phyloP scores from a whole-genome alignment of 176 grass and related monocot genomes.

The Saccharum officinarum region DNA sequence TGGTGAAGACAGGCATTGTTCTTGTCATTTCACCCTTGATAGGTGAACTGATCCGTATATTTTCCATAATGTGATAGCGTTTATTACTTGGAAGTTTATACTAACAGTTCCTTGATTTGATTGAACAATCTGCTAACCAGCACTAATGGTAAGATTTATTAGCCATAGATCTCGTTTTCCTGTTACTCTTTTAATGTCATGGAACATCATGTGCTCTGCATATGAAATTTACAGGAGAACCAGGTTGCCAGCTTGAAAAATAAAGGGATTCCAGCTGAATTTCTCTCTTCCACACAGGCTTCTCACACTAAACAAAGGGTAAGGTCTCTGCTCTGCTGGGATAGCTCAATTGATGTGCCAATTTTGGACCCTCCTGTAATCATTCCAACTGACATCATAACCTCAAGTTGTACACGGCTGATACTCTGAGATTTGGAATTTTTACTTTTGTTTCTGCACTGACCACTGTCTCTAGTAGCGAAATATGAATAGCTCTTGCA shows the following conservation, averaged over 20 bases:
- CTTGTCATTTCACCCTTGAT: slow-evolving; percentile 97
- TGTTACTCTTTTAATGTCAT: slow-evolving; percentile 24
- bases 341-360: background rate
- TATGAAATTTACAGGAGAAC: slow-evolving; percentile 71
- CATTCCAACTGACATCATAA: background rate
- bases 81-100: slow-evolving; percentile 25
- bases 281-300: slow-evolving; percentile 95
- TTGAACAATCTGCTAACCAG: slow-evolving; percentile 57
- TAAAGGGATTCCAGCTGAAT: slow-evolving; percentile 88
- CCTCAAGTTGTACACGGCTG: background rate
- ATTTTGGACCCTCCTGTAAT: background rate
- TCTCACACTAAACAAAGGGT: slow-evolving; percentile 66
- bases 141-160: slow-evolving; percentile 75
- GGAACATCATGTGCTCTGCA: slow-evolving; percentile 31
- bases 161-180: slow-evolving; percentile 1
- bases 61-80: slow-evolving; percentile 18
- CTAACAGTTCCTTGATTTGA: slow-evolving; percentile 49
- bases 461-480: background rate
- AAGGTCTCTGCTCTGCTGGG: background rate
- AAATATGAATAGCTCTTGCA: background rate
- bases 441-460: slow-evolving; percentile 2
- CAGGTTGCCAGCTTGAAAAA: slow-evolving; percentile 82
- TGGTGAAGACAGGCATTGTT: slow-evolving; percentile 85
- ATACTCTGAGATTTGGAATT: background rate
- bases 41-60: slow-evolving; percentile 47